Conservation (phyloP, 1,284 basidiomycete genomes). For the Ceratobasidium sp. region DNA sequence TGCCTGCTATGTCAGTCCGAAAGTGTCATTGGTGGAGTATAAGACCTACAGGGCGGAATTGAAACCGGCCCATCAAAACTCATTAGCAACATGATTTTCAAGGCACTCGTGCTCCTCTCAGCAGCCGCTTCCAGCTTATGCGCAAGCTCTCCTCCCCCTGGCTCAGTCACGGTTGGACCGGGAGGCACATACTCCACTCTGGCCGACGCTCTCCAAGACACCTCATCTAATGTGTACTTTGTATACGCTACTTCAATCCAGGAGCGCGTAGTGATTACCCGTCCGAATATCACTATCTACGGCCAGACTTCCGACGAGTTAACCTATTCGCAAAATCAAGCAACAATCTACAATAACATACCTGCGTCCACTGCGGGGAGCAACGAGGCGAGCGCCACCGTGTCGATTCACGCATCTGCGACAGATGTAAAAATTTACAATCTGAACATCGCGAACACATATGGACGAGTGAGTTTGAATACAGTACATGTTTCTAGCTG, state of each 20-base stretch:
- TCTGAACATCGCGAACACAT: slow-evolving; percentile 29
- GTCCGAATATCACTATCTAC: slow-evolving; percentile 43
- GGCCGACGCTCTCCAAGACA: slow-evolving; percentile 41
- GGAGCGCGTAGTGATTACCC: slow-evolving; percentile 43
- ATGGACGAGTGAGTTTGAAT: background rate
- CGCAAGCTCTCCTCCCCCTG: slow-evolving; percentile 27
- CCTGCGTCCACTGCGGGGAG: slow-evolving; percentile 21
- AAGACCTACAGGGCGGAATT: too few relatives aligned
- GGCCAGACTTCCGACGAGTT: slow-evolving; percentile 41
- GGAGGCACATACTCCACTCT: slow-evolving; percentile 44
- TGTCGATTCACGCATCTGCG: slow-evolving; percentile 8
- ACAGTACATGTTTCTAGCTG: background rate
- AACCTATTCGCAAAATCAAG: slow-evolving; percentile 35
- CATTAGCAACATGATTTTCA: background rate
- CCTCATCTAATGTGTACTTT: slow-evolving; percentile 41
- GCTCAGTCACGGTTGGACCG: slow-evolving; percentile 28
- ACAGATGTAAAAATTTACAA: slow-evolving; percentile 36
- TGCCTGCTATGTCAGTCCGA: too few relatives aligned
- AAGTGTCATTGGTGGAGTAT: too few relatives aligned
- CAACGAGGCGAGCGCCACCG: slow-evolving; percentile 36
- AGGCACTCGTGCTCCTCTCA: background rate
- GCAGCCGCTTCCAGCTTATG: background rate
- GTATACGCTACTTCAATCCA: slow-evolving; percentile 41
- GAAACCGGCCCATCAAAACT: too few relatives aligned
- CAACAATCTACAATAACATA: slow-evolving; percentile 32